Evolutionary conservation across 2,329 filamentous ascomycete species (phyloP).

Genomic region (Coniochaeta prunicola): DNA sequence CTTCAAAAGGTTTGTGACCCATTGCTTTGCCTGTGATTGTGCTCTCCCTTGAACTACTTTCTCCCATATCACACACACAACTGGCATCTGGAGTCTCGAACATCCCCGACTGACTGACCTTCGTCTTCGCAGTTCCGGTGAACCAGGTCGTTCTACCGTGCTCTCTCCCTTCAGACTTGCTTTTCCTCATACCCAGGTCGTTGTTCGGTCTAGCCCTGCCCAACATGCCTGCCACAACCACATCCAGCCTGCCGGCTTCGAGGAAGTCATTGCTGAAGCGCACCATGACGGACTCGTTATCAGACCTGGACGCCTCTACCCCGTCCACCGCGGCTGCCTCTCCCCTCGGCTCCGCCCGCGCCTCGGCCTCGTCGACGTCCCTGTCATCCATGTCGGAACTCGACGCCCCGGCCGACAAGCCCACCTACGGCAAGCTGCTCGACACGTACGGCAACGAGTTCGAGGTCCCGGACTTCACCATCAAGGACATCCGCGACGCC

Average conservation of each 20-base stretch:
- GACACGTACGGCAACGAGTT: slow-evolving; percentile 96
- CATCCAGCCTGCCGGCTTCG: slow-evolving; percentile 32
- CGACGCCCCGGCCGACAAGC: slow-evolving; percentile 32
- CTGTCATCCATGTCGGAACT: slow-evolving; percentile 80
- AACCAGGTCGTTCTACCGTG: background rate
- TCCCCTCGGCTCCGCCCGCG: slow-evolving; percentile 51
- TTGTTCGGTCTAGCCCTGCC: background rate
- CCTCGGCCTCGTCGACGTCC: slow-evolving; percentile 76
- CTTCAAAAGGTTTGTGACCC: background rate
- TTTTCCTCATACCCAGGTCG: background rate
- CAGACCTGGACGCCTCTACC: slow-evolving; percentile 35
- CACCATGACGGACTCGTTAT: slow-evolving; percentile 26
- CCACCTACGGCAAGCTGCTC: slow-evolving; percentile 58
- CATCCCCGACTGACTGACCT: background rate
- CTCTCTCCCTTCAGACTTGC: background rate
- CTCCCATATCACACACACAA: background rate
- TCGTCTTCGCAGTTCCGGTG: background rate
- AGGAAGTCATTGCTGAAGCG: slow-evolving; percentile 40
- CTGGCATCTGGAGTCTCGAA: background rate
- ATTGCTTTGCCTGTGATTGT: background rate
- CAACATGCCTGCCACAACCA: slow-evolving; percentile 38
- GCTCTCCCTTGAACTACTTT: too few relatives aligned
- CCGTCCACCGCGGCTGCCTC: slow-evolving; percentile 52
- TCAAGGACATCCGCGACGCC: slow-evolving; percentile 94
- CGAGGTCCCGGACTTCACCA: slow-evolving; percentile 87